Evolutionary conservation across 768 basidiomycete species (phyloP), one percentile per base, ranked within the genome.

Genomic region (Phylloporus arenicola): DNA sequence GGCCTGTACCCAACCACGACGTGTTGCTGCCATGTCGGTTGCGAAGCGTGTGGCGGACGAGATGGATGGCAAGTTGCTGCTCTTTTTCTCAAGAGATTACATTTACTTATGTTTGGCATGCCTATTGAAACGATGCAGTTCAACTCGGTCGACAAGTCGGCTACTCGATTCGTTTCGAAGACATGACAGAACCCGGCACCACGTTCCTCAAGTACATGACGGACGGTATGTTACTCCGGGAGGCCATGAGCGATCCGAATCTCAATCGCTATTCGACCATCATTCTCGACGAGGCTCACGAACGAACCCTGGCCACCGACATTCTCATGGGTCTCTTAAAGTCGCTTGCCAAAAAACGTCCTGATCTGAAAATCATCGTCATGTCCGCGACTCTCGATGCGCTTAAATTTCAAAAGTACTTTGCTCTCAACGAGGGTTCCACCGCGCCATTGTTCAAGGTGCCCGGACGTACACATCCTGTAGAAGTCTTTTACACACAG

Each of bases 141-240:
- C 78, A 84, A 68, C 84, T 99, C 2, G 95, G 95, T 29, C 85
- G 89, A 61, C 86, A 97, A 55, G 95, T 98, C 55, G 95, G 95
- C 48, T 99, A 99, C 70, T 92, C 91, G 4, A 97, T 97, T 62
- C 91, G 95, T 67, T 99, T 98, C 67, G 95, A 99, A 69, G 96
- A 98, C 66, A 69, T 68, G 66, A 68, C 66, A 12, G 68, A 68
- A 87, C 92, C 89, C 88, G 95, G 38, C 80, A 90, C 58, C 74
- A 98, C 96, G 0, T 96, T 99, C 70, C 76, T 99, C 56, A 97
- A 96, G 67, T 98, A 99, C 74, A 96, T 98, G 94, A 99, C 96
- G 14, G 96, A 99, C 60, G 96, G 95, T 80, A 96, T 97, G 93
- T 83, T 92, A 48, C 81, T 95, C n/a, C 84, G 93, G 17, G 93